Evolutionary conservation across 1,284 basidiomycete species (phyloP).

Genomic region (Psilocybe mexicana): DNA sequence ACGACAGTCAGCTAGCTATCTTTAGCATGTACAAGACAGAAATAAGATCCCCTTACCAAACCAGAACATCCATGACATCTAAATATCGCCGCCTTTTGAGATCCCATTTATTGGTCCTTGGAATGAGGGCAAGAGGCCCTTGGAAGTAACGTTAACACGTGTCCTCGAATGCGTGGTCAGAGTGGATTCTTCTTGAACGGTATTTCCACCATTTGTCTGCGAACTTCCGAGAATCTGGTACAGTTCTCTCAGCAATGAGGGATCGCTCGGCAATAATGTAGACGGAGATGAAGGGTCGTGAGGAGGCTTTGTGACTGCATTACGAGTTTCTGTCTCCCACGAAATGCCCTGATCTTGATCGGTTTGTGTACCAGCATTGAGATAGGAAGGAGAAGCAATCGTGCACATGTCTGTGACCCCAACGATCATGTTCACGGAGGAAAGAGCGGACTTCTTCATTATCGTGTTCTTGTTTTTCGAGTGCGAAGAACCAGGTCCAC

Average conservation of each 20-base stretch:
- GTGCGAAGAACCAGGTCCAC: background rate
- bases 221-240: background rate
- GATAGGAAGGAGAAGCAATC: background rate
- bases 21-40: background rate
- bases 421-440: background rate
- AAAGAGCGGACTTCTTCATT: background rate
- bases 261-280: background rate
- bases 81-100: slow-evolving; percentile 3
- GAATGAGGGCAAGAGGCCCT: slow-evolving; percentile 3
- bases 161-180: background rate
- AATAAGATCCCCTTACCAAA: slow-evolving; percentile 7
- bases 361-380: background rate
- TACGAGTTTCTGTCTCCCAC: background rate
- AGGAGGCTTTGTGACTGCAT: background rate
- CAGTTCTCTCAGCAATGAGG: background rate
- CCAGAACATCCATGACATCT: background rate
- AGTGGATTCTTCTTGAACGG: background rate
- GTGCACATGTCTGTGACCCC: background rate
- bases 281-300: background rate
- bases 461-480: background rate
- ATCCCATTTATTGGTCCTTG: slow-evolving; percentile 11
- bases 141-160: slow-evolving; percentile 3
- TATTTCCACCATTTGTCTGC: background rate
- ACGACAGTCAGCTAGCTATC: slow-evolving; percentile 5
- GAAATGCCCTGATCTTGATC: background rate